A percentile compares a stretch with the other conserved stretches of the same genome.
Conservation (phyloP, 2,329 filamentous ascomycete species). For the Alternaria brassicae region DNA sequence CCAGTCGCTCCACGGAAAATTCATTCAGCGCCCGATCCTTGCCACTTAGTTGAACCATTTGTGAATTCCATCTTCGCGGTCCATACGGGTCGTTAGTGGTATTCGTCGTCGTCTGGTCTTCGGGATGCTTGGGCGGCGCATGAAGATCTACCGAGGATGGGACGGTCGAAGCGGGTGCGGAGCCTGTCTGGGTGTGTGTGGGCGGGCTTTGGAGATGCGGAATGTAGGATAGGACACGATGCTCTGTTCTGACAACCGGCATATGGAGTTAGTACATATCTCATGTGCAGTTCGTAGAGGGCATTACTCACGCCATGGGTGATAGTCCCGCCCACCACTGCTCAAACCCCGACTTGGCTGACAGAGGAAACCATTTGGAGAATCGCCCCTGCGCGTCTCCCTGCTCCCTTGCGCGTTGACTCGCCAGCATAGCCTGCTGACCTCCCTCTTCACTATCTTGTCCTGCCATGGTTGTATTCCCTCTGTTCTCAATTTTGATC, state of each 20-base stretch:
- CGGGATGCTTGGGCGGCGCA: constrained; percentile 47
- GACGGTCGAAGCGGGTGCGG: constrained; percentile 55
- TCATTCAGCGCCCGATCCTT: constrained; percentile 91
- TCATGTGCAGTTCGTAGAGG: not conserved
- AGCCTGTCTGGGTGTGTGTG: constrained; percentile 70
- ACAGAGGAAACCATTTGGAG: constrained; percentile 74
- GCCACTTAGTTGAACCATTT: constrained; percentile 82
- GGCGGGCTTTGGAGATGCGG: constrained; percentile 79
- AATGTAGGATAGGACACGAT: constrained; percentile 83
- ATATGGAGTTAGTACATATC: not conserved
- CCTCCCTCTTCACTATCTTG: constrained; percentile 32
- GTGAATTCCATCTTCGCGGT: constrained; percentile 82
- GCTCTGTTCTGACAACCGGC: constrained; percentile 67
- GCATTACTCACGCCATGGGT: constrained; percentile 62
- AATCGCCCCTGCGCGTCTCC: constrained; percentile 43
- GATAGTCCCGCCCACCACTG: constrained; percentile 83
- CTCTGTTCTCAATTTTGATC: constrained; percentile 35
- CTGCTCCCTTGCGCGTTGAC: constrained; percentile 54
- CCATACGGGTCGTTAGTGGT: constrained; percentile 76
- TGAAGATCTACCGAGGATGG: constrained; percentile 51
- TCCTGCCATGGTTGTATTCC: constrained; percentile 41
- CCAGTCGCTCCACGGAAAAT: constrained; percentile 84
- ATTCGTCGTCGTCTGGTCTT: constrained; percentile 56
- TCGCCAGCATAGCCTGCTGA: constrained; percentile 59
- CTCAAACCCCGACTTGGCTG: constrained; percentile 84